Base-by-base conservation (phyloP, 2,329 filamentous ascomycete species). In the Aschersonia sp. region DNA sequence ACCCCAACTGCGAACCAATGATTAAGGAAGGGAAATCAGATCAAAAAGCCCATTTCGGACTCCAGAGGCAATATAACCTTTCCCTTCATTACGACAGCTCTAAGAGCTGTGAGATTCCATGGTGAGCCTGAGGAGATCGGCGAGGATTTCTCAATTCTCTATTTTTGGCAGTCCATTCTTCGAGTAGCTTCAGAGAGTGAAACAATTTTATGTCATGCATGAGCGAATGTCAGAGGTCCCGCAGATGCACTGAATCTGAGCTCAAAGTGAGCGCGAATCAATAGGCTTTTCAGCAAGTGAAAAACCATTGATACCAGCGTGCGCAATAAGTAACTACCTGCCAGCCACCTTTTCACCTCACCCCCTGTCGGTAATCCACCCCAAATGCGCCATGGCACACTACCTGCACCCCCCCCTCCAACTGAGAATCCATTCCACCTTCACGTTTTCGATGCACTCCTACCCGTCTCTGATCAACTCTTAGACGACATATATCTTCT, bases 51-150 rank as follows among this genome's bases (percentile, higher is more conserved):
- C 30, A 49, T 51, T 5, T 40, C 49, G 22, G 52, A 54, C 41
- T 12, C 46, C 29, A 43, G 42, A 22, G 54, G 54, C 14, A 46
- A 50, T 37, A 40, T 55, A 37, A 55, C 48, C 37, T 47, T 54
- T 9, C 52, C 50, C 5, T 55, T 55, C 43, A 44, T 56, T 49
- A 53, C 46, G 14, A 52, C 52, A 11, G 43, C 47, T 7, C 42
- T 49, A 12, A 30, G 47, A 39, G 52, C 53, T n/a, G n/a, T 52
- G 4, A 46, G 46, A 29, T 49, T 43, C 43, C 40, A 46, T n/a
- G 5, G 14, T 8, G 50, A 55, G 30, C 51, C 52, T 4, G 43
- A 46, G 4, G 47, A 50, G 22, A 35, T 48, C 29, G 44, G 41
- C 5, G 42, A 50, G 7, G 43, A 52, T 3, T 49, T 56, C 35